Evolutionary conservation across 768 basidiomycete genomes (phyloP).

Genomic region (Fomitopsis pulvina): DNA sequence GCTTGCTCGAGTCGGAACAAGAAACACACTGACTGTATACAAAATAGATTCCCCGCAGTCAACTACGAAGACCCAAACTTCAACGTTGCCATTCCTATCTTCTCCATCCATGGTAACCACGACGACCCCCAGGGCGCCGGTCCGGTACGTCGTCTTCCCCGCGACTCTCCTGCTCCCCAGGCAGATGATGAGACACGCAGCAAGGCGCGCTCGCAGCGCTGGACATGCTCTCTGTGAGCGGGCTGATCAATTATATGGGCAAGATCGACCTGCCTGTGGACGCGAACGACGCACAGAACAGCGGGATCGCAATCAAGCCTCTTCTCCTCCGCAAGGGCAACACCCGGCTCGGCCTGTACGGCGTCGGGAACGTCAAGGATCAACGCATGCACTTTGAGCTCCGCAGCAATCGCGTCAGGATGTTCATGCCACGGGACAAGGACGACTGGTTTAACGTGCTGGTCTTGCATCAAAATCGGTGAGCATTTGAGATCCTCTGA

Average conservation of each 20-base stretch:
- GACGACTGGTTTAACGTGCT: conserved; percentile 94
- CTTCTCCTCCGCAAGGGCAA: conserved; percentile 87
- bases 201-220: conserved; percentile 94
- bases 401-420: conserved; percentile 85
- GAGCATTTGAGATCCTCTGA: not conserved
- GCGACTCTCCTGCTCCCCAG: not conserved
- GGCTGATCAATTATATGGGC: conserved; percentile 96
- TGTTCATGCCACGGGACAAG: conserved; percentile 93
- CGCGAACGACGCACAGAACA: conserved; percentile 56
- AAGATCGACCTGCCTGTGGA: conserved; percentile 83
- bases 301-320: conserved; percentile 82
- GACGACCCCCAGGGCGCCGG: conserved; percentile 98
- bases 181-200: conserved; percentile 30
- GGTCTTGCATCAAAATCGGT: conserved; percentile 96
- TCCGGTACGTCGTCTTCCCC: conserved; percentile 43
- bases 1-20: not conserved
- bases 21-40: not conserved
- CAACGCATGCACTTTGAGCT: conserved; percentile 95
- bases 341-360: conserved; percentile 87
- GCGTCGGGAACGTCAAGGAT: conserved; percentile 95
- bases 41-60: conserved; percentile 80
- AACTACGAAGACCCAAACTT: conserved; percentile 97
- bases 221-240: conserved; percentile 90
- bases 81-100: conserved; percentile 93
- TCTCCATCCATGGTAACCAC: conserved; percentile 99